phyloP scores from a whole-genome alignment of 305 asterid genomes.

The Solanum hybrid region DNA sequence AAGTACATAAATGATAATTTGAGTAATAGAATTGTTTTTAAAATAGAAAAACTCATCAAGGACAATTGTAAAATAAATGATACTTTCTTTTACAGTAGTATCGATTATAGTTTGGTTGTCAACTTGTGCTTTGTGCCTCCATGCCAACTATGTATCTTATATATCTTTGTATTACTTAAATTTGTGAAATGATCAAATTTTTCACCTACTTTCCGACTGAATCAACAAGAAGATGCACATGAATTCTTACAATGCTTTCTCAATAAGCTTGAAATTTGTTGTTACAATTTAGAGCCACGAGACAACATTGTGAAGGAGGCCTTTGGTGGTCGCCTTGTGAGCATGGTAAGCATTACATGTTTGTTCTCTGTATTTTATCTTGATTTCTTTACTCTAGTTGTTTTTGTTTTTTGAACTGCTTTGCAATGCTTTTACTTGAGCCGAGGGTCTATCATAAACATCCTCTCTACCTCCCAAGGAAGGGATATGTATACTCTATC shows the following conservation, averaged over 20 bases:
- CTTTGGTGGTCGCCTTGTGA: background rate
- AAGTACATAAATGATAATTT: no score
- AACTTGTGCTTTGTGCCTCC: background rate
- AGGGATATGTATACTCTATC: background rate
- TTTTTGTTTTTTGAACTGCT: no score
- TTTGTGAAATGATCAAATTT: background rate
- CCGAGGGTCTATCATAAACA: background rate
- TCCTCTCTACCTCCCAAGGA: background rate
- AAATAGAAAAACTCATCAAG: background rate
- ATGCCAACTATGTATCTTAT: background rate
- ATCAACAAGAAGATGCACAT: background rate
- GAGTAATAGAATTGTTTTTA: background rate
- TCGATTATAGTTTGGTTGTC: background rate
- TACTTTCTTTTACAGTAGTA: background rate
- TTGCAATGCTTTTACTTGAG: no score
- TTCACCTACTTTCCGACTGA: background rate
- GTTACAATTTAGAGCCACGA: background rate
- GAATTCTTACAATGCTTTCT: background rate
- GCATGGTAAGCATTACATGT: background rate
- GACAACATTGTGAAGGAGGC: background rate
- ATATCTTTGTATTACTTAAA: background rate
- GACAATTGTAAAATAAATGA: background rate
- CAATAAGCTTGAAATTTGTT: background rate
- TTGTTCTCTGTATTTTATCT: background rate
- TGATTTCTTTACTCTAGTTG: background rate